phyloP scores from a whole-genome alignment of 257 asterid species.

The Nicotiana knightiana region DNA sequence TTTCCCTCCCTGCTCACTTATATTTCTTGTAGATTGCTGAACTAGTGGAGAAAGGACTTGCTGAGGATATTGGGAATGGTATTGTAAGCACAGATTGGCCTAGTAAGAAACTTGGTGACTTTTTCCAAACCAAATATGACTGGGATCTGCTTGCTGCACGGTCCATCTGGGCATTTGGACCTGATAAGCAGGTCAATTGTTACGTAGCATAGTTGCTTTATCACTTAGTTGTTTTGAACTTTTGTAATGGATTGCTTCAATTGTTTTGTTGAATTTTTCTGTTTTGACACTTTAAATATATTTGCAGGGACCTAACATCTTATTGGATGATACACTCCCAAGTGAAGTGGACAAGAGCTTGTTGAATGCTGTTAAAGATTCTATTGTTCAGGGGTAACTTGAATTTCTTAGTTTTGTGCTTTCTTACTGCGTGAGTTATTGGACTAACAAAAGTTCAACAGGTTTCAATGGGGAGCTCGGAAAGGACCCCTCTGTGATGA shows the following conservation, averaged over 20 bases:
- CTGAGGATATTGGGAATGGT: conserved; percentile 83
- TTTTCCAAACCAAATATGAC: conserved; percentile 64
- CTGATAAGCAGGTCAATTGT: conserved; percentile 70
- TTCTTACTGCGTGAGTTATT: not conserved
- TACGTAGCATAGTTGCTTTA: not conserved
- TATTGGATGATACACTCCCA: conserved; percentile 79
- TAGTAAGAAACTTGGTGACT: not conserved
- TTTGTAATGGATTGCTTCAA: not conserved
- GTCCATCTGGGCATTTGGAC: conserved; percentile 98
- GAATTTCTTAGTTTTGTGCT: not conserved
- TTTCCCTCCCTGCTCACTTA: not conserved
- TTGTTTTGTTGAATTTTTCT: not conserved
- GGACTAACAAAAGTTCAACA: conserved; percentile 28
- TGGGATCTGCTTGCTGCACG: conserved; percentile 89
- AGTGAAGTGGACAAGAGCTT: conserved; percentile 87
- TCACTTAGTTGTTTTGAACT: not conserved
- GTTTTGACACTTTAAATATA: not conserved
- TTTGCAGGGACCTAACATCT: conserved; percentile 75
- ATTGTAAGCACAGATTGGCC: conserved; percentile 40
- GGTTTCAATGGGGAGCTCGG: conserved; percentile 98
- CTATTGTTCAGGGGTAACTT: conserved; percentile 80
- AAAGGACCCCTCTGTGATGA: conserved; percentile 93
- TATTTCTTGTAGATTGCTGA: conserved; percentile 67
- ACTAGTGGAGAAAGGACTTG: conserved; percentile 95
- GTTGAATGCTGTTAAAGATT: conserved; percentile 74